Percentiles rank a stretch among this genome's conserved stretches.
Evolutionary conservation across 2,329 filamentous ascomycete genomes (phyloP).

Genomic region (Aspergillus fructus): DNA sequence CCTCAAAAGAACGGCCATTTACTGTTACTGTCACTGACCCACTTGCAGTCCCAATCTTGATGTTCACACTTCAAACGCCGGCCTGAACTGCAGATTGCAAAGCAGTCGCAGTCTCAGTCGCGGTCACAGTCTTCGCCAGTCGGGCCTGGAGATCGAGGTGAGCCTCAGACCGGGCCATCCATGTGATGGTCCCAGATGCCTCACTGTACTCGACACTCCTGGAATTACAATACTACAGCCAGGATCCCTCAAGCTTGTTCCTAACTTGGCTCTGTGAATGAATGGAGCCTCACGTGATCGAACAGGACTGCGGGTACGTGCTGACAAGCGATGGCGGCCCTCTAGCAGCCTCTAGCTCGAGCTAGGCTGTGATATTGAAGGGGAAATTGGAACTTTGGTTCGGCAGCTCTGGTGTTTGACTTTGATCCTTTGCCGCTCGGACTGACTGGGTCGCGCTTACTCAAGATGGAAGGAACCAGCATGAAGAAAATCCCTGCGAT

Average conservation of each 20-base stretch:
- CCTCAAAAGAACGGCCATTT: neutral
- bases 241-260: neutral
- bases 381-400: neutral
- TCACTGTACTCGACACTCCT: too few relatives aligned
- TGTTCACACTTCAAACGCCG: neutral
- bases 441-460: neutral
- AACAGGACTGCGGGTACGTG: conserved; percentile 21
- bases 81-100: neutral
- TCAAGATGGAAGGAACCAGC: neutral
- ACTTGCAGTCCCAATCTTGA: neutral
- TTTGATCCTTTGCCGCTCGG: neutral
- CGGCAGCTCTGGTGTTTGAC: neutral
- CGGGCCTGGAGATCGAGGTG: neutral
- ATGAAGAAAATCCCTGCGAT: conserved; percentile 1
- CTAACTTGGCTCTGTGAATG: neutral
- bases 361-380: neutral
- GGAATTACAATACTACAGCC: too few relatives aligned
- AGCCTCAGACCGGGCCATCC: too few relatives aligned
- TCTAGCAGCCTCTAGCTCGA: neutral
- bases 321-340: neutral
- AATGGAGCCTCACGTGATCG: conserved; percentile 17
- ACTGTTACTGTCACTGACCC: too few relatives aligned
- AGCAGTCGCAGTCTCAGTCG: neutral
- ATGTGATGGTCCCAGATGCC: too few relatives aligned
- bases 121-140: neutral